These are phyloP conservation scores for Amylostereum areolatum DNA, from an alignment of 1,284 basidiomycete genomes.

Conservation along the genomic window DNA sequence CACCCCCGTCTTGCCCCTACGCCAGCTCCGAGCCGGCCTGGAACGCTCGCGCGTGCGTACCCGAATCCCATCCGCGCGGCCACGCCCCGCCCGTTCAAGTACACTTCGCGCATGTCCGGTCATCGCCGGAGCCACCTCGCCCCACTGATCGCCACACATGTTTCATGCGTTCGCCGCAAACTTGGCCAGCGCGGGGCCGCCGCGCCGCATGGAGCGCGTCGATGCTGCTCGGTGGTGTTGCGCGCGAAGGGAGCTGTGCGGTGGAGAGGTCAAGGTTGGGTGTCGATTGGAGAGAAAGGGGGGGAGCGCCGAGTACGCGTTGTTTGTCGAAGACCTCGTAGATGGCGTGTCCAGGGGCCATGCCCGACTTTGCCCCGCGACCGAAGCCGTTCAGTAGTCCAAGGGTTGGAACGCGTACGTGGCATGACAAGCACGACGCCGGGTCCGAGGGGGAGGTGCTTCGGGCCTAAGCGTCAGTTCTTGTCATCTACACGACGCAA, in stretches of 20 bases:
- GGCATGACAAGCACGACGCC: constrained; percentile 72
- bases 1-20: constrained; percentile 66
- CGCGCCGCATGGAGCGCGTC: constrained; percentile 53
- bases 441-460: too few species aligned
- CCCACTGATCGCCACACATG: constrained; percentile 77
- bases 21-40: constrained; percentile 67
- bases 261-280: not conserved
- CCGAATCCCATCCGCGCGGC: constrained; percentile 78
- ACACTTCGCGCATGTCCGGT: constrained; percentile 88
- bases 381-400: constrained; percentile 69
- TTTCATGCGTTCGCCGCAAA: constrained; percentile 36
- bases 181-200: constrained; percentile 37
- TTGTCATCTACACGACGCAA: not conserved
- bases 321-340: constrained; percentile 80
- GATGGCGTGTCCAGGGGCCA: constrained; percentile 79
- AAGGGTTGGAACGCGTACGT: constrained; percentile 84
- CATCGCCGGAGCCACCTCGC: constrained; percentile 80
- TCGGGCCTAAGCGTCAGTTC: too few species aligned
- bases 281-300: constrained; percentile 1
- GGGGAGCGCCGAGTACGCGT: constrained; percentile 31
- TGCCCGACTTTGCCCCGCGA: constrained; percentile 57
- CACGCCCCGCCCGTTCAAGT: constrained; percentile 47
- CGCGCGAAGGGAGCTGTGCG: constrained; percentile 47
- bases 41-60: constrained; percentile 54
- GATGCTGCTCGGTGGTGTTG: constrained; percentile 59